Evolutionary conservation across 1,284 basidiomycete species (phyloP).

Genomic region (Fomitopsis pinicola): DNA sequence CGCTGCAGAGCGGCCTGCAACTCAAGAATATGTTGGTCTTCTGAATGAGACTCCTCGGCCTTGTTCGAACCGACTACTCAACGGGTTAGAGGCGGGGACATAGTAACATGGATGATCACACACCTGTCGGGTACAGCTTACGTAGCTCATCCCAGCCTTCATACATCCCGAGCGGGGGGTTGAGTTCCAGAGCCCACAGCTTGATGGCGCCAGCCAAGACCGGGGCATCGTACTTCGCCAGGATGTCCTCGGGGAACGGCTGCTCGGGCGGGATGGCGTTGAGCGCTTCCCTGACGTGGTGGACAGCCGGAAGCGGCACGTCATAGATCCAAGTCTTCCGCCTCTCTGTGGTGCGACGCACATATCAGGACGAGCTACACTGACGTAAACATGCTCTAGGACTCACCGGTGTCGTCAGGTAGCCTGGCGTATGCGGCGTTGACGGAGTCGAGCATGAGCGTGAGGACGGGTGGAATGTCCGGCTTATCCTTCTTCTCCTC

Average conservation of each 20-base stretch:
- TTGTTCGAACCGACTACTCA: constrained; percentile 50
- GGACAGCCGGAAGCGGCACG: constrained; percentile 77
- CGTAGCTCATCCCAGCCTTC: constrained; percentile 90
- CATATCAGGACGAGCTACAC: not conserved
- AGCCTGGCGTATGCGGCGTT: constrained; percentile 61
- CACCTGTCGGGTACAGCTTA: constrained; percentile 71
- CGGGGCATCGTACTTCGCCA: constrained; percentile 79
- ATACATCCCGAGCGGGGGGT: constrained; percentile 78
- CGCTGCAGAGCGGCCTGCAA: constrained; percentile 66
- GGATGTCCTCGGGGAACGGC: constrained; percentile 59
- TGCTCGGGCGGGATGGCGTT: constrained; percentile 69
- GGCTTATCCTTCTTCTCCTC: constrained; percentile 52
- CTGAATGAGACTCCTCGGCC: constrained; percentile 45
- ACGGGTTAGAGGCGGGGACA: not conserved
- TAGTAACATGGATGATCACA: constrained; percentile 7
- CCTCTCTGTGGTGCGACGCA: constrained; percentile 52
- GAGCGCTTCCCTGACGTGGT: constrained; percentile 79
- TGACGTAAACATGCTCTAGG: not conserved
- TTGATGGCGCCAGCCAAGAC: constrained; percentile 83
- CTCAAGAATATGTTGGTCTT: constrained; percentile 62
- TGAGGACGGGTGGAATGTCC: constrained; percentile 70
- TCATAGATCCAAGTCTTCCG: constrained; percentile 93
- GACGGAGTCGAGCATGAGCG: constrained; percentile 63
- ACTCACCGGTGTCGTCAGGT: constrained; percentile 60
- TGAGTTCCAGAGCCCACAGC: constrained; percentile 83